A percentile compares a stretch with the other conserved stretches of the same genome.
These are phyloP conservation scores for Purshia tridentata DNA, from an alignment of 306 rosid species.

Conservation along the genomic window DNA sequence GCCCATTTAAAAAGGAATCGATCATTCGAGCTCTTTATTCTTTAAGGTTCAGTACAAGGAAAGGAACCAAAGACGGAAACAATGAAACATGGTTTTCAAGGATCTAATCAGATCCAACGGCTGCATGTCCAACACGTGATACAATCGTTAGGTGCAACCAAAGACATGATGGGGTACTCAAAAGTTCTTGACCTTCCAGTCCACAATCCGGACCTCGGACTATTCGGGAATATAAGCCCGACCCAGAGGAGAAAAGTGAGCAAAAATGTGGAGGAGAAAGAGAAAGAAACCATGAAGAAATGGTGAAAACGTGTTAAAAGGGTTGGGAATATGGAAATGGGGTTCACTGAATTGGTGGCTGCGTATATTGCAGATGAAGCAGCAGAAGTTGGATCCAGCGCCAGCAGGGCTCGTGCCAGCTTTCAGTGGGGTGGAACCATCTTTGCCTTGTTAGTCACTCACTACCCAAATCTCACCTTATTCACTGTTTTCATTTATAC, in stretches of 20 bases:
- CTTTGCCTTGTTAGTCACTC: constrained; percentile 38
- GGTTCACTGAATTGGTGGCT: constrained; percentile 14
- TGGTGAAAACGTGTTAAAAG: background rate
- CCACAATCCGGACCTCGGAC: background rate
- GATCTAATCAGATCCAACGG: too few species aligned
- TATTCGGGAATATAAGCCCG: too few species aligned
- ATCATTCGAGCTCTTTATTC: background rate
- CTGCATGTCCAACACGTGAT: background rate
- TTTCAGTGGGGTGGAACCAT: constrained; percentile 55
- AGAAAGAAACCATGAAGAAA: background rate
- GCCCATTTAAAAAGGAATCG: background rate
- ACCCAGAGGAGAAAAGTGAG: background rate
- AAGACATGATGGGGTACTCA: background rate
- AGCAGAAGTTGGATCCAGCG: constrained; percentile 13
- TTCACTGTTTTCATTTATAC: background rate
- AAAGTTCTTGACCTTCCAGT: background rate
- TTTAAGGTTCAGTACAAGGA: background rate
- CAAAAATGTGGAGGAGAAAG: background rate
- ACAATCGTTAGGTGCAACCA: background rate
- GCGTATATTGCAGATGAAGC: constrained; percentile 14
- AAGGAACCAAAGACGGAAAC: background rate
- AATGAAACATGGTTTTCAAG: background rate
- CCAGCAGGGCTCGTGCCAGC: constrained; percentile 9
- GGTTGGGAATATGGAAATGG: constrained; percentile 15
- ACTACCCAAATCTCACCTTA: background rate